Conservation (phyloP, 2,329 filamentous ascomycete species). For the Teratosphaeria nubilosa region DNA sequence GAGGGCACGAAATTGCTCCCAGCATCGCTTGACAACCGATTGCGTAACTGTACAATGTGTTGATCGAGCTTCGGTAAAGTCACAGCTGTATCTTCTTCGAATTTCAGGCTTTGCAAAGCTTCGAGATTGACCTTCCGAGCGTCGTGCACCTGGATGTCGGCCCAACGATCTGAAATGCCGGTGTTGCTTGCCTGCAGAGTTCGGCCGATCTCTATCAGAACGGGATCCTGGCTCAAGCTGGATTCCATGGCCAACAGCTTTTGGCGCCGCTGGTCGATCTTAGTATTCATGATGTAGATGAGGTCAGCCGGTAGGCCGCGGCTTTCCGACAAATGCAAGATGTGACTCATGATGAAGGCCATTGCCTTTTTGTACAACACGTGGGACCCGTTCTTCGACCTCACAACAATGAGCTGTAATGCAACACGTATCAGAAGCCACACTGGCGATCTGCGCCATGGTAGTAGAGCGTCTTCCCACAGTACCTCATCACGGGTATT, state of each 20-base stretch:
- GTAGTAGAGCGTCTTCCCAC: slow-evolving; percentile 34
- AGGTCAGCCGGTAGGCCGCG: slow-evolving; percentile 2
- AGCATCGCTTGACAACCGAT: background rate
- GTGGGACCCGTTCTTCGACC: slow-evolving; percentile 20
- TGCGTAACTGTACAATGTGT: slow-evolving; percentile 5
- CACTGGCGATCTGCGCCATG: slow-evolving; percentile 53
- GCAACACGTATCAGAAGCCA: slow-evolving; percentile 55
- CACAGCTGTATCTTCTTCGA: slow-evolving; percentile 8
- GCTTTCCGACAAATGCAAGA: slow-evolving; percentile 18
- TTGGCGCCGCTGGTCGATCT: slow-evolving; percentile 14
- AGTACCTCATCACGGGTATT: slow-evolving; percentile 54
- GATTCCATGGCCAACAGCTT: slow-evolving; percentile 9
- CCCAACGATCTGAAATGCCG: slow-evolving; percentile 6
- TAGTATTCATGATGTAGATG: slow-evolving; percentile 14
- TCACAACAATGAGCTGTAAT: slow-evolving; percentile 41
- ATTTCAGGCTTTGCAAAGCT: slow-evolving; percentile 3
- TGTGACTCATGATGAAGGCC: slow-evolving; percentile 44
- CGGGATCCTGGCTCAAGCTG: slow-evolving; percentile 1
- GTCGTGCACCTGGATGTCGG: slow-evolving; percentile 1
- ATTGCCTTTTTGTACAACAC: slow-evolving; percentile 16
- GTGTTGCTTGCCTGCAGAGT: background rate
- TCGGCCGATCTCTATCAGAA: background rate
- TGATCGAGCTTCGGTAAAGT: slow-evolving; percentile 10
- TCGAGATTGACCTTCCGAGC: slow-evolving; percentile 5
- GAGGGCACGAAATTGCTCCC: slow-evolving; percentile 5